Evolutionary conservation across 257 asterid species (phyloP), one percentile per base, ranked within the genome.

Genomic region (Hygrophila difformis): DNA sequence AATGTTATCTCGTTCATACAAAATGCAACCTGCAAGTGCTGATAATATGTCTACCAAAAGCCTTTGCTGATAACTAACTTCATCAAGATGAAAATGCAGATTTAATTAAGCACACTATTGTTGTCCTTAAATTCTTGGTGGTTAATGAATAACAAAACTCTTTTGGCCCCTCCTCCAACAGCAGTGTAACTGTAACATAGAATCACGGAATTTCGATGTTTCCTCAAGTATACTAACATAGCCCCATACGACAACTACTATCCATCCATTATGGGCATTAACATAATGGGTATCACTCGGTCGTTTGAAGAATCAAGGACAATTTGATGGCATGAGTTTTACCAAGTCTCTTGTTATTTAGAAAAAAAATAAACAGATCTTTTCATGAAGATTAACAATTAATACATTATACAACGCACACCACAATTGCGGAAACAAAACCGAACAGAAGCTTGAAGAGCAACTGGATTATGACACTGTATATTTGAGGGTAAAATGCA

Each of bases 361-460:
- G 40, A 49, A 31, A 33, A 23, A 20, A 39, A 39, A 39, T 20
- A 18, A 49, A n/a, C n/a, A n/a, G n/a, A n/a, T n/a, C n/a, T n/a
- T n/a, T n/a, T n/a, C n/a, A n/a, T n/a, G n/a, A n/a, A n/a, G n/a
- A n/a, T n/a, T n/a, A n/a, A n/a, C n/a, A n/a, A n/a, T n/a, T n/a
- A n/a, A n/a, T n/a, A n/a, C n/a, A n/a, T n/a, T n/a, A n/a, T n/a
- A n/a, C n/a, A n/a, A n/a, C n/a, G n/a, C n/a, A n/a, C n/a, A n/a
- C n/a, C n/a, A n/a, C n/a, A n/a, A n/a, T n/a, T n/a, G n/a, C n/a
- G n/a, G n/a, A n/a, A n/a, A n/a, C n/a, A n/a, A n/a, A n/a, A n/a
- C n/a, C n/a, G n/a, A n/a, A n/a, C n/a, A n/a, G n/a, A n/a, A n/a
- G n/a, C n/a, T n/a, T n/a, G n/a, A n/a, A n/a, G n/a, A n/a, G n/a